Percentiles rank a stretch among this genome's conserved stretches.
phyloP scores from a whole-genome alignment of 805 yeast species.

The Pichia heedii region DNA sequence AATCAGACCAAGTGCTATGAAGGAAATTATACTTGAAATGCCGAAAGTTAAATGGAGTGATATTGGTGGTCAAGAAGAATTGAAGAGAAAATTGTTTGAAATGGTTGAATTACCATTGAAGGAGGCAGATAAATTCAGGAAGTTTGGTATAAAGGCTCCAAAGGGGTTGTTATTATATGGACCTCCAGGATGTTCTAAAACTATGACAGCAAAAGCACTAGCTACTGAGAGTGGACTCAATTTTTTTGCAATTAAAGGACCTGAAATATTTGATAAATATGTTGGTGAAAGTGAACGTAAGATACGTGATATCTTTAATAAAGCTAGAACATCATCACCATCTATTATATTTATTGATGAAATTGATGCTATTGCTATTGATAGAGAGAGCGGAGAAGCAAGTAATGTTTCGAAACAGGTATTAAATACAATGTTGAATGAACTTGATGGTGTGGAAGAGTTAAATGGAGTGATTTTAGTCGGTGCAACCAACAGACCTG shows the following conservation, averaged over 20 bases:
- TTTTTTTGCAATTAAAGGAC: constrained; percentile 93
- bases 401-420: constrained; percentile 78
- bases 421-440: constrained; percentile 82
- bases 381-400: constrained; percentile 52
- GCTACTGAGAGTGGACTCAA: constrained; percentile 95
- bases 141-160: constrained; percentile 82
- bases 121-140: constrained; percentile 65
- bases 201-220: constrained; percentile 87
- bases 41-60: constrained; percentile 92
- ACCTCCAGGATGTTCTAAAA: constrained; percentile 97
- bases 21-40: constrained; percentile 88
- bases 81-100: constrained; percentile 75
- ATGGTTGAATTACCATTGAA: constrained; percentile 88
- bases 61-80: constrained; percentile 87
- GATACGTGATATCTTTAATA: constrained; percentile 82
- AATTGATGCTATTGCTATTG: constrained; percentile 84
- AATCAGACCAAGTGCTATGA: constrained; percentile 94
- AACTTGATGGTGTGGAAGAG: constrained; percentile 96
- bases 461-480: constrained; percentile 86
- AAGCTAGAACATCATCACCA: constrained; percentile 90
- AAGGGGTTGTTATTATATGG: constrained; percentile 91
- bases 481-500: constrained; percentile 96
- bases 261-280: constrained; percentile 86
- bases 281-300: constrained; percentile 96
- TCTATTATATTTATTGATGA: constrained; percentile 95